A percentile compares a stretch with the other conserved stretches of the same genome.
Conservation (phyloP, 1,284 basidiomycete species). For the Schizophyllum commune region DNA sequence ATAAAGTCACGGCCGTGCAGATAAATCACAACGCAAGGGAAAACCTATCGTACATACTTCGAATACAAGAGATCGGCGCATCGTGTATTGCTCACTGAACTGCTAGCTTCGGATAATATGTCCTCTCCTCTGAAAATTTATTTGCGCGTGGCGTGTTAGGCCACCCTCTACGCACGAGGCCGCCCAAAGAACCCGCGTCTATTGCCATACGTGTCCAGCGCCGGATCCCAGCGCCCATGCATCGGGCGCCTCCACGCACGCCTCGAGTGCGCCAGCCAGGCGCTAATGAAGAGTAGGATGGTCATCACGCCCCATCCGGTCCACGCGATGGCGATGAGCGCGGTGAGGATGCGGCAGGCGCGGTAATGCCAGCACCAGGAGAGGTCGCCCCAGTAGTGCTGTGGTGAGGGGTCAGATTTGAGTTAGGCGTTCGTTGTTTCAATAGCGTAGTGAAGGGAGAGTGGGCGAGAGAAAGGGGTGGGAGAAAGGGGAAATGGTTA, state of each 20-base stretch:
- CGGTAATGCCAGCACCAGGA: conserved; percentile 12
- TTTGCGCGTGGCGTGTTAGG: too few relatives aligned
- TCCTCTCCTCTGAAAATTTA: too few relatives aligned
- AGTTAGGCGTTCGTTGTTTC: neutral
- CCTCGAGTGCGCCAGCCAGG: neutral
- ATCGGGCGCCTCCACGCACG: neutral
- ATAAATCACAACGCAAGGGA: too few relatives aligned
- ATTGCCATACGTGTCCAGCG: too few relatives aligned
- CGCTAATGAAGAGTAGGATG: neutral
- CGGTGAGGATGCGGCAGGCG: conserved; percentile 12
- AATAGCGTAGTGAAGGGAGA: neutral
- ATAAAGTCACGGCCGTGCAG: too few relatives aligned
- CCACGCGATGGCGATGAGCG: conserved; percentile 13
- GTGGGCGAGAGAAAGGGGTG: neutral
- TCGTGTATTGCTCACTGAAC: too few relatives aligned
- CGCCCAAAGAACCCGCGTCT: too few relatives aligned
- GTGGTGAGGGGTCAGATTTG: neutral
- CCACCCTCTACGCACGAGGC: too few relatives aligned
- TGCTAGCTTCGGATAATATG: too few relatives aligned
- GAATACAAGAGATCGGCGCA: too few relatives aligned
- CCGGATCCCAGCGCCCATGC: neutral
- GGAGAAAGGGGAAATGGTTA: neutral
- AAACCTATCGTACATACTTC: too few relatives aligned
- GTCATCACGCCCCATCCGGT: conserved; percentile 11
- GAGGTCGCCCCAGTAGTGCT: conserved; percentile 9